Evolutionary conservation across 2,329 filamentous ascomycete genomes (phyloP), one percentile per base, ranked within the genome.

Genomic region (Domatiomyces catenatus): DNA sequence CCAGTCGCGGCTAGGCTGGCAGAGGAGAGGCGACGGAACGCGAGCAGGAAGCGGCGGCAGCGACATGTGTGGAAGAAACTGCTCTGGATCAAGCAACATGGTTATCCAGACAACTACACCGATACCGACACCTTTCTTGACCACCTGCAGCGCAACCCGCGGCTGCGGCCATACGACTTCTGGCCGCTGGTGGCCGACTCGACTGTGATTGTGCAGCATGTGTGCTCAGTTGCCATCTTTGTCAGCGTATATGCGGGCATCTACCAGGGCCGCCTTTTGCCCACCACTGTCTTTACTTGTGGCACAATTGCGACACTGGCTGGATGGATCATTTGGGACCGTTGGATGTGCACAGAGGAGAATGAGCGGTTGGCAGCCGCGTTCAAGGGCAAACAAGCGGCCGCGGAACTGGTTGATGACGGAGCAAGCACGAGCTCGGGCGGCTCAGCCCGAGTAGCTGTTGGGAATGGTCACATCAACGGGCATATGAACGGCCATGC

Each of bases 71-170:
- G 90, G 86, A 94, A 93, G 75, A 96, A 96, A 71, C 70, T 98
- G 57, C 76, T 98, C 50, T 98, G 92, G 92, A 89, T 98, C 63
- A 94, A 94, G 69, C 92, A 96, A 42, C 46, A 53, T 43, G 32
- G 59, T 89, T 86, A 93, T 64, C 89, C 92, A n/a, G 92, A 98
- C 67, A 98, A 98, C 67, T 96, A 96, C 65, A 96, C 92, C 42
- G 92, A 98, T 64, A 88, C 92, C 64, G 86, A 86, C 53, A 96
- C 92, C 1, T 98, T 98, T 61, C 81, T 98, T 58, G 90, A 95
- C 63, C 88, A 94, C 61, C 79, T 98, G 17, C 90, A 98, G 67
- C 80, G 89, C 46, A 98, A 98, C 65, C 90, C 90, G 3, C 82
- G 89, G 42, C 77, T 96, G 48, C 84, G 92, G 58, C 90, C 90